phyloP scores from a whole-genome alignment of 257 asterid genomes.

The Verbascum thapsus region DNA sequence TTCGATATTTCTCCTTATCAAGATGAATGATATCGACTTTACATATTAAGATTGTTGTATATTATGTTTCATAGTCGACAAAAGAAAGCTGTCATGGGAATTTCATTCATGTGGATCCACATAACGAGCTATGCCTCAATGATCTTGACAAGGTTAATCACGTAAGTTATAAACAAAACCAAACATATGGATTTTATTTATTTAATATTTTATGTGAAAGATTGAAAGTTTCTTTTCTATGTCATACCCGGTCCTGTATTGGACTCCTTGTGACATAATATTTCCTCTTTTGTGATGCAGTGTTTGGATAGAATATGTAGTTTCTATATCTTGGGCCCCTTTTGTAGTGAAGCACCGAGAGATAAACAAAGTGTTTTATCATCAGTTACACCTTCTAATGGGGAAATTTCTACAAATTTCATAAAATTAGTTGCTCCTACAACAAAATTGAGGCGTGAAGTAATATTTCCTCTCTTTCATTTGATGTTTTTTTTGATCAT shows the following conservation, averaged over 20 bases:
- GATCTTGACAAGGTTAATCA: constrained; percentile 20
- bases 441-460: constrained; percentile 33
- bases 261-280: too few relatives aligned
- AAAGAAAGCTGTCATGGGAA: constrained; percentile 31
- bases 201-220: too few relatives aligned
- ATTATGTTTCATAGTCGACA: constrained; percentile 29
- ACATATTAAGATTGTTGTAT: neutral
- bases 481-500: too few relatives aligned
- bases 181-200: too few relatives aligned
- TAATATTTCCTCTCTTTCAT: constrained; percentile 18
- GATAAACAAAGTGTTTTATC: neutral
- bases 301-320: constrained; percentile 11
- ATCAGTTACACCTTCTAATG: neutral
- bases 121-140: constrained; percentile 27
- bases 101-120: constrained; percentile 17
- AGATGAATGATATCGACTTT: too few relatives aligned
- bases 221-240: too few relatives aligned
- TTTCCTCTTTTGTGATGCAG: constrained; percentile 16
- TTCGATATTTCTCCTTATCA: too few relatives aligned
- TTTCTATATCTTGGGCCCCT: constrained; percentile 30
- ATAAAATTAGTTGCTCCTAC: neutral
- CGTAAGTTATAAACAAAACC: too few relatives aligned
- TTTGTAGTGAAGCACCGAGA: neutral
- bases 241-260: too few relatives aligned
- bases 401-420: constrained; percentile 1